Evolutionary conservation across 2,329 filamentous ascomycete species (phyloP).

Genomic region (Penicillium crustosum): DNA sequence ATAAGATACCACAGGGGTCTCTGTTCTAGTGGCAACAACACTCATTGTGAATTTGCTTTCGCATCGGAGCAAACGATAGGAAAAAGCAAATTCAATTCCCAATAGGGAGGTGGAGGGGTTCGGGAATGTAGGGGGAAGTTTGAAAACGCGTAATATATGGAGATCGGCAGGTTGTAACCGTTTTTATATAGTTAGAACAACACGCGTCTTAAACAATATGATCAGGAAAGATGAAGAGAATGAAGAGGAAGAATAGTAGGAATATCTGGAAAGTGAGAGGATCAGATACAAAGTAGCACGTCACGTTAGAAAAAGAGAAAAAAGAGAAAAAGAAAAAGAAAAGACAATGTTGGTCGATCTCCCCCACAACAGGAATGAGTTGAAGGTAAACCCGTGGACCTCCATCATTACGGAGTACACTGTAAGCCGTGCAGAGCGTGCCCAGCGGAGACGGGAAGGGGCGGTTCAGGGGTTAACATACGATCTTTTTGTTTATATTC

Average conservation of each 20-base stretch:
- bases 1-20: conserved; percentile 35
- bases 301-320: not conserved
- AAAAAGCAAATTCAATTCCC: conserved; percentile 12
- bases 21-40: conserved; percentile 42
- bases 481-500: not conserved
- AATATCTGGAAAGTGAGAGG: conserved; percentile 1
- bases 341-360: conserved; percentile 19
- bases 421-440: conserved; percentile 13
- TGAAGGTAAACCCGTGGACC: conserved; percentile 4
- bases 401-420: not conserved
- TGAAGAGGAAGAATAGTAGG: not conserved
- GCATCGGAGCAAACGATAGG: conserved; percentile 21
- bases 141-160: conserved; percentile 13
- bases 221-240: not conserved
- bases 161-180: conserved; percentile 17
- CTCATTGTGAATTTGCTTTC: conserved; percentile 36
- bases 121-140: conserved; percentile 23
- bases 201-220: not conserved
- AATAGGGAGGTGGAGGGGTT: conserved; percentile 15
- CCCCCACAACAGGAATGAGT: conserved; percentile 24
- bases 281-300: not conserved
- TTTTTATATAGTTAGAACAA: conserved; percentile 3
- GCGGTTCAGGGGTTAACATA: conserved; percentile 26
- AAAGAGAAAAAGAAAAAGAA: conserved; percentile 7
- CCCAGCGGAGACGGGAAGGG: conserved; percentile 25